These are phyloP conservation scores for Pyrenochaeta sp. DNA, from an alignment of 2,329 filamentous ascomycete species.

Conservation along the genomic window DNA sequence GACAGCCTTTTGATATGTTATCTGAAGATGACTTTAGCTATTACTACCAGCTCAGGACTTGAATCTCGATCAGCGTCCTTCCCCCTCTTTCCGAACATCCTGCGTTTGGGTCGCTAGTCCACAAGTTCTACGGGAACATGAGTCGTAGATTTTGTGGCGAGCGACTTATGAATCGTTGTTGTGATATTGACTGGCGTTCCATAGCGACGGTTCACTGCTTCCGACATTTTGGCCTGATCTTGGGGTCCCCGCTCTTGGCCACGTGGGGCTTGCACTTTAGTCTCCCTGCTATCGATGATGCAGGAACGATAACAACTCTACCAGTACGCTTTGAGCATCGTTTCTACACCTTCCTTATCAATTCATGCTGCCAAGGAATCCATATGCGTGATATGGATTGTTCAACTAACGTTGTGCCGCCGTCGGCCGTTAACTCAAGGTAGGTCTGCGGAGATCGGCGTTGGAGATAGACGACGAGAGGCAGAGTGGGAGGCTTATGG, in stretches of 20 bases:
- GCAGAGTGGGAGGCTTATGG: not conserved
- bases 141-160: not conserved
- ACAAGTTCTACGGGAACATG: not conserved
- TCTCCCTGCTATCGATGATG: conserved; percentile 4
- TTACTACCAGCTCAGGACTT: no score
- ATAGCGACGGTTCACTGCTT: conserved; percentile 4
- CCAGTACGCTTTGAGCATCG: conserved; percentile 4
- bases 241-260: conserved; percentile 8
- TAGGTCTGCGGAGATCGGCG: not conserved
- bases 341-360: conserved; percentile 7
- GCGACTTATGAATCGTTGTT: not conserved
- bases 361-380: conserved; percentile 7
- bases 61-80: no score
- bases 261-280: conserved; percentile 5
- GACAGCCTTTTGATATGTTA: no score
- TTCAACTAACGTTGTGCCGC: not conserved
- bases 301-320: conserved; percentile 16
- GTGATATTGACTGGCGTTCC: not conserved
- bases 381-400: not conserved
- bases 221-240: not conserved
- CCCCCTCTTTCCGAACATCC: no score
- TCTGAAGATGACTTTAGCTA: no score
- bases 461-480: conserved; percentile 2
- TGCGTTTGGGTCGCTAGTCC: no score
- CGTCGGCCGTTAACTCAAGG: not conserved